Percentiles rank a stretch among this genome's conserved stretches.
Conservation (phyloP, 73 alveolate species). For the Tetrahymena thermophila region DNA sequence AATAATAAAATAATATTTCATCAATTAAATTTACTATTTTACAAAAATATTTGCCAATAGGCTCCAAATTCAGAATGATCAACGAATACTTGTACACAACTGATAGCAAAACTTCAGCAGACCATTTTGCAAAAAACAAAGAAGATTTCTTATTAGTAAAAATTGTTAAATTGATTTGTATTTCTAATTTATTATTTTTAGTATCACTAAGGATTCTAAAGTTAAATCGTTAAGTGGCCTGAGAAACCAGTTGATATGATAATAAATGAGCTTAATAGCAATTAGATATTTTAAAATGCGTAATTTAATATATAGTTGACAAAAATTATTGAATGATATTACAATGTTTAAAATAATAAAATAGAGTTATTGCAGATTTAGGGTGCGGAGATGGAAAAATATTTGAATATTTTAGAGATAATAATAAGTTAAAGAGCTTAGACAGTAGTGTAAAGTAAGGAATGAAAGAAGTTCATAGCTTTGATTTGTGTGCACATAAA, state of each 20-base stretch:
- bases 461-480: conserved; percentile 2
- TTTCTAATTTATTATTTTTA: not conserved
- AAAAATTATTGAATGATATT: too few relatives aligned
- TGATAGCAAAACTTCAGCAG: conserved; percentile 54
- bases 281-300: conserved; percentile 54
- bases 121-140: conserved; percentile 62
- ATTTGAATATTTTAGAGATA: conserved; percentile 10
- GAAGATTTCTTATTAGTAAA: conserved; percentile 52
- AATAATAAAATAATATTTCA: not conserved
- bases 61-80: conserved; percentile 71
- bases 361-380: conserved; percentile 69
- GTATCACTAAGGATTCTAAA: conserved; percentile 79
- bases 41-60: not conserved
- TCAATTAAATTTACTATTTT: too few relatives aligned
- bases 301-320: not conserved
- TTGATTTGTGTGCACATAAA: conserved; percentile 8
- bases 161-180: not conserved
- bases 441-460: not conserved
- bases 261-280: conserved; percentile 44
- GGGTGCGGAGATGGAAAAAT: conserved; percentile 92
- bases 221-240: conserved; percentile 83
- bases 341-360: not conserved
- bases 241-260: conserved; percentile 77
- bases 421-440: not conserved
- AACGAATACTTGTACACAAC: conserved; percentile 85